A percentile compares a stretch with the other conserved stretches of the same genome.
Evolutionary conservation across 1,139 yeast species (phyloP).

Genomic region (Torulaspora globosa): DNA sequence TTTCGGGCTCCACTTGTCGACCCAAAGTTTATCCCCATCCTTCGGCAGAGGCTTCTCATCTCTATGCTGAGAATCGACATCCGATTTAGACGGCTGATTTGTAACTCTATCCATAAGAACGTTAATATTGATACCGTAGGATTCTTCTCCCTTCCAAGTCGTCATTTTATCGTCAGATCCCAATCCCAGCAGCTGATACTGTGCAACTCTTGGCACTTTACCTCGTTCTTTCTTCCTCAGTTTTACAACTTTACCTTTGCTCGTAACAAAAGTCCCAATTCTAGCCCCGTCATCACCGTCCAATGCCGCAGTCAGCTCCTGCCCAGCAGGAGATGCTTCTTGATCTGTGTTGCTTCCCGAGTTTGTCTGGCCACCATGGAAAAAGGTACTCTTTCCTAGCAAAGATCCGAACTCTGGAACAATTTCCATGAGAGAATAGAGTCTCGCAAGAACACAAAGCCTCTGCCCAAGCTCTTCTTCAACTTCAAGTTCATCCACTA

Average conservation of each 20-base stretch:
- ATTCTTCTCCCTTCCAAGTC: slow-evolving; percentile 30
- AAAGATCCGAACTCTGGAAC: slow-evolving; percentile 6
- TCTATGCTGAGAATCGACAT: neutral
- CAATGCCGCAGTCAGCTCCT: neutral
- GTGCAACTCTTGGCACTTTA: neutral
- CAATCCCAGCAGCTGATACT: slow-evolving; percentile 1
- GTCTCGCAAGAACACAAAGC: neutral
- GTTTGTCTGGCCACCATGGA: slow-evolving; percentile 7
- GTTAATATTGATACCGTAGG: slow-evolving; percentile 40
- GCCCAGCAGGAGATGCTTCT: neutral
- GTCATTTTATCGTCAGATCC: slow-evolving; percentile 1
- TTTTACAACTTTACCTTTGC: slow-evolving; percentile 25
- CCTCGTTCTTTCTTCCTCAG: slow-evolving; percentile 20
- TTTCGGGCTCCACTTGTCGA: slow-evolving; percentile 81
- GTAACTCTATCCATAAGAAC: slow-evolving; percentile 37
- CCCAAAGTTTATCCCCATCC: slow-evolving; percentile 44
- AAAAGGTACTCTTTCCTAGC: slow-evolving; percentile 15
- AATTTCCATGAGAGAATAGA: neutral
- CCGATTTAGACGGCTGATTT: slow-evolving; percentile 5
- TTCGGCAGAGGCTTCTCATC: neutral
- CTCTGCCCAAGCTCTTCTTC: neutral
- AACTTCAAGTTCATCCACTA: neutral
- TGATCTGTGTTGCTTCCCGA: neutral
- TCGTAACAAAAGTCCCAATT: slow-evolving; percentile 13
- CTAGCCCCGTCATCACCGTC: neutral